Base-by-base conservation (phyloP, 2,329 filamentous ascomycete genomes). In the Aspergillus neoniger region DNA sequence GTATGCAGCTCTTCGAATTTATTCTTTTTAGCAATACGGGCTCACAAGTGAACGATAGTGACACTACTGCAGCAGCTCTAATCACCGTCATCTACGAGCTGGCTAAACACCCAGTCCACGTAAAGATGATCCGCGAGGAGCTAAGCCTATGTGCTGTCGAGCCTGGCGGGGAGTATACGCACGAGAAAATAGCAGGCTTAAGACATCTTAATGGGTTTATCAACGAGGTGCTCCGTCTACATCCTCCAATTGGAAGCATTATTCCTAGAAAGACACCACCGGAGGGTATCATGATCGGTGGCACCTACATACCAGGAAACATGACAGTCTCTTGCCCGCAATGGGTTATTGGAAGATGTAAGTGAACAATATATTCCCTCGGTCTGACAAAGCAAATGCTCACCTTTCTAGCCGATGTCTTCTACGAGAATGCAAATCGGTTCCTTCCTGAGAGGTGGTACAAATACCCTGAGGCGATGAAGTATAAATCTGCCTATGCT, bases 41-140 rank as follows among this genome's bases (percentile, higher is more conserved):
- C 23, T 49, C 47, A 49, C 25, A 28, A 32, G 12, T 12, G 23
- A 23, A 44, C 17, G 2, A 44, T 17, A 60, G 58, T 44, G 58
- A 60, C 41, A 60, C 58, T 15, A 60, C 58, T 4, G 58, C 58
- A 4, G 41, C 47, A n/a, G 38, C 53, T 9, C 19, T 60, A 3
- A 17, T 48, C 15, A 21, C 38, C 9, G 8, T 57, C 28, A 17
- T 55, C 38, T 58, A 52, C 30, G 44, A 61, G 15, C 25, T 61
- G 6, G 54, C 30, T 2, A 28, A 21, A 14, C 23, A 58, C 38
- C 53, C 53, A 12, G n/a, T 17, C 36, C 54, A 57, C 3, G n/a
- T 49, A 5, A 15, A 57, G 8, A 41, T 53, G 12, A 41, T 54
- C 12, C 38, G 53, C n/a, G 32, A 25, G 15, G 48, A 57, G 21